Evolutionary conservation across 805 yeast genomes (phyloP).

Genomic region (Candida michaelii): DNA sequence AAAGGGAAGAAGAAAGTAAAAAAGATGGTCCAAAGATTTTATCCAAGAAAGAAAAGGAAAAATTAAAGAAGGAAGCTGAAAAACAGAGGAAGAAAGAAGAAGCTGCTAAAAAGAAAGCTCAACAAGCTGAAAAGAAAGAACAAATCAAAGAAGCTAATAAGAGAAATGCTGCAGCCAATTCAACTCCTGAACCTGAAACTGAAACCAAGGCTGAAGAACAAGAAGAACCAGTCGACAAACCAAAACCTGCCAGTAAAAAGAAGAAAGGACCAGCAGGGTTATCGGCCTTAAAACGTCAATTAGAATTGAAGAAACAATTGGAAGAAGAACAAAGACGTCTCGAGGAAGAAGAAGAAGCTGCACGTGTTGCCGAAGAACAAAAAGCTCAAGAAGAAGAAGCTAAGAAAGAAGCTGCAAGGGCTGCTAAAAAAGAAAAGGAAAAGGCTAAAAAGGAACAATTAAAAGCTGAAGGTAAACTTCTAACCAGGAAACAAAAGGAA

Average conservation of each 20-base stretch:
- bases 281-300: constrained; percentile 86
- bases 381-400: constrained; percentile 61
- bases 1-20: constrained; percentile 50
- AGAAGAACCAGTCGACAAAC: constrained; percentile 33
- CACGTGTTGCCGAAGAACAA: constrained; percentile 51
- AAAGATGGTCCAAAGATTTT: constrained; percentile 70
- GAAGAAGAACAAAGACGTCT: constrained; percentile 79
- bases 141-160: constrained; percentile 51
- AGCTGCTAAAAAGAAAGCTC: constrained; percentile 81
- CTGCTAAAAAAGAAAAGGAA: constrained; percentile 82
- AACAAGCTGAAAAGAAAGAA: constrained; percentile 59
- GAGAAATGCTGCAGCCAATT: constrained; percentile 42
- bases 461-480: constrained; percentile 91
- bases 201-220: constrained; percentile 25
- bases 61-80: constrained; percentile 90
- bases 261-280: constrained; percentile 84
- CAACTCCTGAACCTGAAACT: constrained; percentile 33
- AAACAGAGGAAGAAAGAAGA: constrained; percentile 88
- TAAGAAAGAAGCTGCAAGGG: constrained; percentile 56
- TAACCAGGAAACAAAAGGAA: constrained; percentile 94
- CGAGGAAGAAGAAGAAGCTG: constrained; percentile 65
- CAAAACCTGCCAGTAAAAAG: constrained; percentile 46
- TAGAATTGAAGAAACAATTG: constrained; percentile 81
- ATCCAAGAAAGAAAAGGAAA: constrained; percentile 91
- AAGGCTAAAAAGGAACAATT: constrained; percentile 84